phyloP scores from a whole-genome alignment of 176 grass and related monocot species.

The Panicum miliaceum region DNA sequence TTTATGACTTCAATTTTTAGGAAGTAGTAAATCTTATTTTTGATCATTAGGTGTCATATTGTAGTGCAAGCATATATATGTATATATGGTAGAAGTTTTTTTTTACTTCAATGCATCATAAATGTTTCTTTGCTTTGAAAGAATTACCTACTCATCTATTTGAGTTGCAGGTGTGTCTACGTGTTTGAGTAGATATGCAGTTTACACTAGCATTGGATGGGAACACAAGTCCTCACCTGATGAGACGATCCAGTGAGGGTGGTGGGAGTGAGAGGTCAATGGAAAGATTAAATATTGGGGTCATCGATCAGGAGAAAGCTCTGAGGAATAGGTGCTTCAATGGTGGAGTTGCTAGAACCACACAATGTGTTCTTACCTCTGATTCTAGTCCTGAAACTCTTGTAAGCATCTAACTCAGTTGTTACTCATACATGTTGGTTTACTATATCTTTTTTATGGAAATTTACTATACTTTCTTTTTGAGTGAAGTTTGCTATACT shows the following conservation, averaged over 20 bases:
- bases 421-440: constrained; percentile 1
- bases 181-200: constrained; percentile 41
- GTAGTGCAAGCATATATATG: not conserved
- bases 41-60: not conserved
- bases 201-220: constrained; percentile 45
- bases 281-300: constrained; percentile 47
- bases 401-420: constrained; percentile 39
- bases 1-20: not conserved
- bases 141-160: constrained; percentile 21
- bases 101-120: not conserved
- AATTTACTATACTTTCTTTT: not conserved
- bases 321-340: constrained; percentile 52
- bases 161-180: constrained; percentile 18
- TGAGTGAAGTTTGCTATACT: not conserved
- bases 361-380: constrained; percentile 49
- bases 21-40: constrained; percentile 13
- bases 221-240: constrained; percentile 37
- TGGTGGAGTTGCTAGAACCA: constrained; percentile 27
- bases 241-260: constrained; percentile 34
- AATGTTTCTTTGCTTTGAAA: constrained; percentile 15
- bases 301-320: constrained; percentile 42
- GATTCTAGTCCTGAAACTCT: constrained; percentile 41
- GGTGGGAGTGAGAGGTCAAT: constrained; percentile 30
- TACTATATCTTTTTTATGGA: not conserved
- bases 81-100: not conserved